phyloP scores from a whole-genome alignment of 2,329 filamentous ascomycete genomes.

The Colletotrichum viniferum region DNA sequence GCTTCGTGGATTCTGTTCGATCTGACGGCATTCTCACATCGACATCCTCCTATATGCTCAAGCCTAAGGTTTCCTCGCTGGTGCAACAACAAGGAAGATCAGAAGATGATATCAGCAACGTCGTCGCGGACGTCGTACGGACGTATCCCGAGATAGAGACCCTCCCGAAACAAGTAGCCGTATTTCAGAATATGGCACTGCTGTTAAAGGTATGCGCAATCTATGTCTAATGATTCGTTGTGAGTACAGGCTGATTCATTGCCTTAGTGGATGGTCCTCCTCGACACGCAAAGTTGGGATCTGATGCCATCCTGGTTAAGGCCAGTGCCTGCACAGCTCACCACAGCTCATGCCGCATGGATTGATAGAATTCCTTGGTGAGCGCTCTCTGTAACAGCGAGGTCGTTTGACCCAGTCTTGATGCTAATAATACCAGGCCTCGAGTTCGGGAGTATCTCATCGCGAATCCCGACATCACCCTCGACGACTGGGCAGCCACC shows the following conservation, averaged over 20 bases:
- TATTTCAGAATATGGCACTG: slow-evolving; percentile 27
- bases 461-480: slow-evolving; percentile 30
- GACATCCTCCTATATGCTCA: not conserved
- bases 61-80: slow-evolving; percentile 28
- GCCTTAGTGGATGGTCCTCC: slow-evolving; percentile 31
- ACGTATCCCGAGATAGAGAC: slow-evolving; percentile 34
- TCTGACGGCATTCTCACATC: not conserved
- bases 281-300: slow-evolving; percentile 33
- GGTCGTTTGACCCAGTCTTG: not conserved
- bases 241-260: slow-evolving; percentile 25
- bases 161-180: slow-evolving; percentile 32
- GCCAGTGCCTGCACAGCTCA: slow-evolving; percentile 29
- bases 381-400: not conserved
- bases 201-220: not conserved
- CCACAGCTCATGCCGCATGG: slow-evolving; percentile 32
- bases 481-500: slow-evolving; percentile 33
- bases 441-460: slow-evolving; percentile 32
- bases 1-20: not conserved
- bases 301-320: slow-evolving; percentile 32
- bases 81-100: slow-evolving; percentile 27
- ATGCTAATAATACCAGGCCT: slow-evolving; percentile 24
- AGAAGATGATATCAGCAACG: slow-evolving; percentile 34
- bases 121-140: slow-evolving; percentile 33
- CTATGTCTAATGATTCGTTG: not conserved
- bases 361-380: slow-evolving; percentile 35